Percentiles rank a stretch among this genome's conserved stretches.
Evolutionary conservation across 441 rosid genomes (phyloP).

Genomic region (Mallotus japonicus): DNA sequence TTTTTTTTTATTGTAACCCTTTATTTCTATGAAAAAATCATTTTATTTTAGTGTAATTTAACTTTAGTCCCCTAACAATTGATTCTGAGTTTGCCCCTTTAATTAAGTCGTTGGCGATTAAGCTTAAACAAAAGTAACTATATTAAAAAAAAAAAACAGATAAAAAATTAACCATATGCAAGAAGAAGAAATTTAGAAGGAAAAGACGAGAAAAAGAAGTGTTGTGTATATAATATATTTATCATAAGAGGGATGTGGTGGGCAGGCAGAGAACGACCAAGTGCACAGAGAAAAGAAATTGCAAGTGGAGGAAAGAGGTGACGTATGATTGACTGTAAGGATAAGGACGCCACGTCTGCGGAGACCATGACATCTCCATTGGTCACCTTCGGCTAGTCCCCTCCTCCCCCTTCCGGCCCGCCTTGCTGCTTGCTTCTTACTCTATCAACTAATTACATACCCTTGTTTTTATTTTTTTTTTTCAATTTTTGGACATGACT

Average conservation of each 20-base stretch:
- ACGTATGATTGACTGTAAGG: conserved; percentile 17
- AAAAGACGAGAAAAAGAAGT: too few relatives aligned
- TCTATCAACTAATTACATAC: background rate
- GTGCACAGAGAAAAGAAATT: background rate
- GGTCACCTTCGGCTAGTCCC: background rate
- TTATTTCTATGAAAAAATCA: too few relatives aligned
- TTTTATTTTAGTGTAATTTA: too few relatives aligned
- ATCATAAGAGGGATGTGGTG: background rate
- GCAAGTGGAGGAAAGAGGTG: conserved; percentile 2
- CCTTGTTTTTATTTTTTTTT: background rate
- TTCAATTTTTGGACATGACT: background rate
- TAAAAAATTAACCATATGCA: too few relatives aligned
- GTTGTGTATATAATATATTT: too few relatives aligned
- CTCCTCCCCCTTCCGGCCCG: background rate
- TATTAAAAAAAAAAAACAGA: too few relatives aligned
- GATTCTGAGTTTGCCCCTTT: too few relatives aligned
- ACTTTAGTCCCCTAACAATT: too few relatives aligned
- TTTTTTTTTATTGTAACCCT: too few relatives aligned
- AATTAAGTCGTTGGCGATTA: too few relatives aligned
- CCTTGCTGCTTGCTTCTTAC: background rate
- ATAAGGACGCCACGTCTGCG: conserved; percentile 39
- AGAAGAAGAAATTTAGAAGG: too few relatives aligned
- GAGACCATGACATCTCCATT: conserved; percentile 16
- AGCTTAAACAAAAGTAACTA: too few relatives aligned
- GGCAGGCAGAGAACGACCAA: background rate